These are phyloP conservation scores for Ogataea hybrid DNA, from an alignment of 1,139 yeast species.

Conservation along the genomic window DNA sequence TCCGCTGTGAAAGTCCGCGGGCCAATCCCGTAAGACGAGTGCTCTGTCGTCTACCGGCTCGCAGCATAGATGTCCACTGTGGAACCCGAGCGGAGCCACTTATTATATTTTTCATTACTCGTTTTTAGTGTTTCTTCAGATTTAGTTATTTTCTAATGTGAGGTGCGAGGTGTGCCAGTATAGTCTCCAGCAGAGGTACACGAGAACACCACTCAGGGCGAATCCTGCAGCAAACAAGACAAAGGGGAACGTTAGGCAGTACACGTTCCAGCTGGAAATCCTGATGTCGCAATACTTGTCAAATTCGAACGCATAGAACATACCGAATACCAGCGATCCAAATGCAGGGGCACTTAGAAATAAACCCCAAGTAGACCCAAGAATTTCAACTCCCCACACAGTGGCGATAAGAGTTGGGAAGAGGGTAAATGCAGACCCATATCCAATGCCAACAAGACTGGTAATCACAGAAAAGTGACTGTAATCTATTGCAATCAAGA, in stretches of 20 bases:
- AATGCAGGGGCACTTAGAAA: constrained; percentile 90
- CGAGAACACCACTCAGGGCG: constrained; percentile 34
- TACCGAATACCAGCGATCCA: constrained; percentile 71
- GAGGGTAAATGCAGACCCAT: constrained; percentile 83
- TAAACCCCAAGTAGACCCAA: constrained; percentile 94
- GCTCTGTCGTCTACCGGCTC: too few relatives aligned
- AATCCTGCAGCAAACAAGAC: constrained; percentile 35
- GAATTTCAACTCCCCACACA: constrained; percentile 85
- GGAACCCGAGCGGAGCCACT: too few relatives aligned
- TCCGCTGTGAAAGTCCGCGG: background rate
- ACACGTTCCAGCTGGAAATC: constrained; percentile 8
- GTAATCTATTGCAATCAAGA: constrained; percentile 20
- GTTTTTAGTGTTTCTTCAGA: background rate
- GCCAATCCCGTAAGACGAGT: too few relatives aligned
- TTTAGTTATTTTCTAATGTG: background rate
- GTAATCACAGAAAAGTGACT: constrained; percentile 41
- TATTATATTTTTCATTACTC: background rate
- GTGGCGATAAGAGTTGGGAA: constrained; percentile 81
- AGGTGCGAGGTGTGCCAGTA: constrained; percentile 14
- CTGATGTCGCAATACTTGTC: constrained; percentile 41
- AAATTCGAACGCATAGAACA: constrained; percentile 65
- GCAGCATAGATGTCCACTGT: too few relatives aligned
- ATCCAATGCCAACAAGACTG: constrained; percentile 62
- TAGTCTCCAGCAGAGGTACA: constrained; percentile 37
- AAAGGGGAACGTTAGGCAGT: constrained; percentile 39